phyloP scores from a whole-genome alignment of 2,329 filamentous ascomycete species.

The Alternaria dauci region DNA sequence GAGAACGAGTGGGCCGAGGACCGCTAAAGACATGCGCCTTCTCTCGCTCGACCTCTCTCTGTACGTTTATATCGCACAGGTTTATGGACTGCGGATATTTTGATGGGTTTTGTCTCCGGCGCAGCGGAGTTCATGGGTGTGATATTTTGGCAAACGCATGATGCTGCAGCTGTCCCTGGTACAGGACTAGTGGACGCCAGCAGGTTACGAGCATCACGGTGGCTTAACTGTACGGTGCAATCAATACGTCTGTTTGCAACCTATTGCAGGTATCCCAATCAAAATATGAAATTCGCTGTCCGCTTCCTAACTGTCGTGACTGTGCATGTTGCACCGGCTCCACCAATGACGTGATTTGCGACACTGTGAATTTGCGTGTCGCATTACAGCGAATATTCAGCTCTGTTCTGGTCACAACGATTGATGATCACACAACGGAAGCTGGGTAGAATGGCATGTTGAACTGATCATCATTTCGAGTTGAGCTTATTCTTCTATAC shows the following conservation, averaged over 20 bases:
- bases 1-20: slow-evolving; percentile 63
- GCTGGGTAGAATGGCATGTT: slow-evolving; percentile 6
- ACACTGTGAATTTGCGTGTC: background rate
- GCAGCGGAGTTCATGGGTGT: slow-evolving; percentile 22
- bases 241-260: slow-evolving; percentile 8
- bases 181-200: slow-evolving; percentile 3
- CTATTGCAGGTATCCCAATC: slow-evolving; percentile 11
- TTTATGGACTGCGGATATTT: slow-evolving; percentile 2
- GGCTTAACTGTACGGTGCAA: slow-evolving; percentile 10
- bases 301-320: background rate
- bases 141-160: slow-evolving; percentile 13
- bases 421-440: background rate
- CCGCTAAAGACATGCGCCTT: slow-evolving; percentile 34
- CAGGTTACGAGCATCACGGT: slow-evolving; percentile 9
- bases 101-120: slow-evolving; percentile 15
- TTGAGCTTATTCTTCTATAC: slow-evolving; percentile 5
- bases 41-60: slow-evolving; percentile 2
- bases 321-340: slow-evolving; percentile 6
- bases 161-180: slow-evolving; percentile 1
- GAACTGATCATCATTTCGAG: background rate
- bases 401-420: background rate
- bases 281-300: slow-evolving; percentile 6
- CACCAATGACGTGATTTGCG: slow-evolving; percentile 11
- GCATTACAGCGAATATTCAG: background rate
- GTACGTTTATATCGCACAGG: slow-evolving; percentile 2